A percentile compares a stretch with the other conserved stretches of the same genome.
These are phyloP conservation scores for Spizellomyces punctatus DNA, from an alignment of 192 early-diverging fungal genomes.

Conservation along the genomic window DNA sequence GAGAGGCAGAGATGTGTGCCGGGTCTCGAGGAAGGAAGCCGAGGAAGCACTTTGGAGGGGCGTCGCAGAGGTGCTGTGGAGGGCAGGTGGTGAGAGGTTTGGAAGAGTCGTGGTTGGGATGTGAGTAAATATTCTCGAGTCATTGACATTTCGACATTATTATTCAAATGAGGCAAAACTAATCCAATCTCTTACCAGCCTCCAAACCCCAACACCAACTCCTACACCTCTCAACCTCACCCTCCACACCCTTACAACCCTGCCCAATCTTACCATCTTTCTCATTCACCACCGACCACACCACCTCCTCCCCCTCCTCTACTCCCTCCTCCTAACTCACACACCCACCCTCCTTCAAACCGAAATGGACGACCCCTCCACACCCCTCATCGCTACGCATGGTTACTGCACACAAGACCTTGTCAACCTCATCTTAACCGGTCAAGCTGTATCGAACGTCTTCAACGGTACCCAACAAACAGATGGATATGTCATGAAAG, in stretches of 20 bases:
- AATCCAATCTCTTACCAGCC: slow-evolving; percentile 6
- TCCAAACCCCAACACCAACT: not conserved
- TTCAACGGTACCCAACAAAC: slow-evolving; percentile 41
- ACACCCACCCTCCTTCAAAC: slow-evolving; percentile 37
- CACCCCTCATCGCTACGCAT: slow-evolving; percentile 50
- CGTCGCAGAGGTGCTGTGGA: slow-evolving; percentile 53
- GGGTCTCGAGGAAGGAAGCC: slow-evolving; percentile 27
- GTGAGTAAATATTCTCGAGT: slow-evolving; percentile 22
- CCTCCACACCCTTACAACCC: slow-evolving; percentile 18
- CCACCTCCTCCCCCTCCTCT: slow-evolving; percentile 50
- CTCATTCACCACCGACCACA: slow-evolving; percentile 16
- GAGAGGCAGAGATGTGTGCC: not conserved
- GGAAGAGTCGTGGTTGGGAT: slow-evolving; percentile 35
- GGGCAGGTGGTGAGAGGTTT: slow-evolving; percentile 30
- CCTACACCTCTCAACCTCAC: slow-evolving; percentile 21
- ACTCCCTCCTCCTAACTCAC: slow-evolving; percentile 50
- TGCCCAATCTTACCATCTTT: not conserved
- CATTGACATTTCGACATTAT: not conserved
- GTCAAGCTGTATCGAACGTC: slow-evolving; percentile 52
- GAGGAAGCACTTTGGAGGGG: slow-evolving; percentile 20
- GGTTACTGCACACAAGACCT: slow-evolving; percentile 63
- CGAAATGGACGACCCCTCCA: slow-evolving; percentile 53
- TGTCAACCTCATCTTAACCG: slow-evolving; percentile 52
- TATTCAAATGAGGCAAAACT: too few species aligned
- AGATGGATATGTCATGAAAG: slow-evolving; percentile 41